These are phyloP conservation scores for Trypanosoma melophagium DNA, from an alignment of 208 protist genomes.

Conservation along the genomic window DNA sequence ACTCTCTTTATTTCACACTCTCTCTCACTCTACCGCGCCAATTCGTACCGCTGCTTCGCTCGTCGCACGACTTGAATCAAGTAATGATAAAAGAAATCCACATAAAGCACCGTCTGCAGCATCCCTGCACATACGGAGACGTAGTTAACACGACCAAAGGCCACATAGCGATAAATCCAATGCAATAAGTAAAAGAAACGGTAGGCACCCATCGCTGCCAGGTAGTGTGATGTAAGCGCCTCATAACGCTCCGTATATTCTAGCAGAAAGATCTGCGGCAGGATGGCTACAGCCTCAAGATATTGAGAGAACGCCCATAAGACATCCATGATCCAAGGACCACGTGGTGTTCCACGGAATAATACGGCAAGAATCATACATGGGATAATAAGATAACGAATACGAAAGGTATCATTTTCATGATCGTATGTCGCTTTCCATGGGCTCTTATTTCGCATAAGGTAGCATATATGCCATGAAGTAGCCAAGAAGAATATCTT, in stretches of 20 bases:
- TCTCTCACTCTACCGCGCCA: conserved; percentile 46
- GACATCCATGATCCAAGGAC: conserved; percentile 68
- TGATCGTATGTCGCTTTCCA: conserved; percentile 92
- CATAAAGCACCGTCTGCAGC: conserved; percentile 94
- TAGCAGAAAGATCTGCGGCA: conserved; percentile 96
- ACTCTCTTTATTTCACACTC: not conserved
- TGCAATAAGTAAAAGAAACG: conserved; percentile 95
- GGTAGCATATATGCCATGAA: conserved; percentile 89
- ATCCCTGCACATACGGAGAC: conserved; percentile 78
- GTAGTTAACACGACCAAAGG: conserved; percentile 61
- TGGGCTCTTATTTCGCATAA: conserved; percentile 89
- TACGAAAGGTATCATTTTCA: conserved; percentile 88
- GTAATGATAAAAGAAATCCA: conserved; percentile 97
- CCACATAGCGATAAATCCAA: conserved; percentile 90
- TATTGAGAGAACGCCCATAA: conserved; percentile 96
- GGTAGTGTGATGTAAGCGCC: conserved; percentile 94
- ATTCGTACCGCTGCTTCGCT: conserved; percentile 76
- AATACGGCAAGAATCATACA: conserved; percentile 71
- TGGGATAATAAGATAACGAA: conserved; percentile 87
- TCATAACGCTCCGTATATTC: conserved; percentile 93
- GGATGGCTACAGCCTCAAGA: conserved; percentile 94
- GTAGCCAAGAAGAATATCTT: conserved; percentile 94
- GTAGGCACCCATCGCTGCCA: conserved; percentile 93
- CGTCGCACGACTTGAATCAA: conserved; percentile 81
- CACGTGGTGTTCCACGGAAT: conserved; percentile 48